Evolutionary conservation across 768 basidiomycete species (phyloP), one percentile per base, ranked within the genome.

Genomic region (Multifurca ochricompacta): DNA sequence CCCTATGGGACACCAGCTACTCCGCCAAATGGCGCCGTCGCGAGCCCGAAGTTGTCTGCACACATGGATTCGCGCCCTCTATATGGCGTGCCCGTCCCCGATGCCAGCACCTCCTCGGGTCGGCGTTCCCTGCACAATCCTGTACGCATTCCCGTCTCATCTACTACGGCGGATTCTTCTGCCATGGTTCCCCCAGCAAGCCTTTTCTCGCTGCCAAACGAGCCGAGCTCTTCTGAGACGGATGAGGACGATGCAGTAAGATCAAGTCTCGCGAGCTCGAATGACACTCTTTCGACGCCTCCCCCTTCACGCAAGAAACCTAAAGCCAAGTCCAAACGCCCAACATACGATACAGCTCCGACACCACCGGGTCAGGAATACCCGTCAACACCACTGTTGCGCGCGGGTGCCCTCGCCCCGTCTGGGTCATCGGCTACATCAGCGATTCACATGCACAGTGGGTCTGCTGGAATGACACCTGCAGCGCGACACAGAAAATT

Each of bases 241-340:
- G 56, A 58, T 18, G 58, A 59, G 28, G 57, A 53, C 21, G 47
- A 48, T 7, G 48, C 50, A 10, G 47, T 59, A 4, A 34, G 43
- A 28, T 61, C 58, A 27, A 59, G 60, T 44, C 28, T 59, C 21
- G 53, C 58, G 23, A 53, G 57, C 34, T 61, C 60, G 37, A 53
- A 59, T 23, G 58, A 61, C 46, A 56, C 58, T 3, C 34, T 61
- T 35, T 35, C 54, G 18, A 61, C 60, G 4, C 60, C 60, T 11
- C 56, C 56, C 10, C 60, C 60, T 4, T 54, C 60, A 18, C 43
- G 48, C 36, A 40, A 49, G 51, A 57, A 36, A 32, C 2, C 25
- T 8, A 49, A 36, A 21, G n/a, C 32, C 40, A 43, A 48, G 32
- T 3, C 50, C 32, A 54, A 31, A 46, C 47, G 37, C 28, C 59